Base-by-base conservation (phyloP, 495 filamentous ascomycete genomes). In the Articulospora tetracladia region DNA sequence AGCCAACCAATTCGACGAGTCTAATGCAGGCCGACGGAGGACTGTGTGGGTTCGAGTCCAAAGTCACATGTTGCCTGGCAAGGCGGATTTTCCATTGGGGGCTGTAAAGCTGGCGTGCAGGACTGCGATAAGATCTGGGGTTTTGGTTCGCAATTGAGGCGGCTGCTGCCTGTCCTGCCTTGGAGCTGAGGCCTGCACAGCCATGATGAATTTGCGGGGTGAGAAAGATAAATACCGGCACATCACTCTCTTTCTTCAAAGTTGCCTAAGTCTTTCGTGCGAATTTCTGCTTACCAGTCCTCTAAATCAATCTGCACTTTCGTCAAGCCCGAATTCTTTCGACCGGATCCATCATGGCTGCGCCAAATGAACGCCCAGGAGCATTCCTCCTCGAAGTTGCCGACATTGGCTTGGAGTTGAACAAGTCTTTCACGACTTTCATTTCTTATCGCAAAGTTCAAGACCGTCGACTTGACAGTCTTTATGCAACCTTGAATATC, bases 371-470 rank as follows among this genome's bases (percentile, higher is more conserved):
- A 23, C 59, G 22, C 11, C 60, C 60, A 32, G 60, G 60, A n/a
- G 47, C 22, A 19, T 47, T 57, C 20, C 22, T 62, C 23, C 22
- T 53, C 15, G 53, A 62, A 10, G 36, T 36, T 24, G 54, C 54
- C 15, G 27, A 50, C 0, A 41, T 51, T 23, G 60, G 60, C 1
- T 28, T 41, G 3, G 47, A 44, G 10, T 47, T 62, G 23, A 27
- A 53, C 8, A 25, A 15, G n/a, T 20, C 60, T 11, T 47, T 53
- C 48, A 57, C 60, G 19, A 41, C 53, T n/a, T 55, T 62, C 24
- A 51, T 62, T n/a, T 51, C 54, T 12, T 62, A 57, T 30, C 60
- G 60, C 46, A 62, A 62, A 28, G 60, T 57, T 13, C 8, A 32
- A 11, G 46, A 57, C 25, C 46, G 22, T 32, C 44, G 53, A 13